These are phyloP conservation scores for Aegilops umbellulata DNA, from an alignment of 176 grass and related monocot genomes.

Conservation along the genomic window DNA sequence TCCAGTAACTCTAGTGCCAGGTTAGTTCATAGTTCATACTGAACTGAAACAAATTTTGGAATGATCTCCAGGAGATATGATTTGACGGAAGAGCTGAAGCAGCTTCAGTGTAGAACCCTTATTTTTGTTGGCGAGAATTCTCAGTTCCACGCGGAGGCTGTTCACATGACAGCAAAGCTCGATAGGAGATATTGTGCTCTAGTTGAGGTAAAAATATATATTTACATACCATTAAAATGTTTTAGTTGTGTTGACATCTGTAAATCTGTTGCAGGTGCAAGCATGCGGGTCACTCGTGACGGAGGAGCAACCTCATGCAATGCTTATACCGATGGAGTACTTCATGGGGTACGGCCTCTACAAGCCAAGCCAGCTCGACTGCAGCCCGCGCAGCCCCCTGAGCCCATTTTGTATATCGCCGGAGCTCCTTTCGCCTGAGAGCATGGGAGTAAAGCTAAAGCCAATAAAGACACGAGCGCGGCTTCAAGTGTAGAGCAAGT, in stretches of 20 bases:
- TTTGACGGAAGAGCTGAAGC: slow-evolving; percentile 78
- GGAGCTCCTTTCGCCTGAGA: slow-evolving; percentile 87
- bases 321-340: slow-evolving; percentile 96
- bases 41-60: not conserved
- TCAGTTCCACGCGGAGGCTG: slow-evolving; percentile 74
- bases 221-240: not conserved
- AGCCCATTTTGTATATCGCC: slow-evolving; percentile 82
- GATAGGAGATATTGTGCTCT: slow-evolving; percentile 91
- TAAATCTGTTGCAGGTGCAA: slow-evolving; percentile 59
- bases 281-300: slow-evolving; percentile 85
- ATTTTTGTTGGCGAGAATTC: slow-evolving; percentile 91
- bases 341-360: slow-evolving; percentile 92
- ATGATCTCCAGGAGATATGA: slow-evolving; percentile 74
- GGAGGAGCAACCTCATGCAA: slow-evolving; percentile 89
- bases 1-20: not conserved
- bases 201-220: slow-evolving; percentile 64
- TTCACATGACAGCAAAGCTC: slow-evolving; percentile 86
- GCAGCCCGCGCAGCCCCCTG: slow-evolving; percentile 82
- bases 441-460: slow-evolving; percentile 98
- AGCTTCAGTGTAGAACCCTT: slow-evolving; percentile 82
- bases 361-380: slow-evolving; percentile 63
- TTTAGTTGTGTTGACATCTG: not conserved
- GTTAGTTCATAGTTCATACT: not conserved
- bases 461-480: slow-evolving; percentile 79
- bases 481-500: slow-evolving; percentile 52